These are phyloP conservation scores for Ceratocystis destructans DNA, from an alignment of 2,329 filamentous ascomycete genomes.

Conservation along the genomic window DNA sequence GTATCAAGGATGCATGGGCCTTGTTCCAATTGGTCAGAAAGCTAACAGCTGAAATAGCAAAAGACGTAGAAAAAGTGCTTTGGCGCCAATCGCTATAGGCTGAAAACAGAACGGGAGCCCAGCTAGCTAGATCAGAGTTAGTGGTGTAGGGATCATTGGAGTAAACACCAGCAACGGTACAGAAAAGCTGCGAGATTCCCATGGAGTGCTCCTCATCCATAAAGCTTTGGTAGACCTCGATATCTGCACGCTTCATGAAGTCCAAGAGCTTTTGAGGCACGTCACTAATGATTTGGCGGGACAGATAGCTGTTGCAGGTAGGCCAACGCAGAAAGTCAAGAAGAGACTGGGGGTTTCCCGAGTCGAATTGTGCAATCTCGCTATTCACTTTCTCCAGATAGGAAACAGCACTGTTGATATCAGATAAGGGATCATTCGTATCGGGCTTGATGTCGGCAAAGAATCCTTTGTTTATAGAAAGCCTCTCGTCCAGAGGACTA, in stretches of 20 bases:
- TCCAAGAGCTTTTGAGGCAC: slow-evolving; percentile 3
- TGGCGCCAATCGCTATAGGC: slow-evolving; percentile 12
- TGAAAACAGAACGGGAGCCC: slow-evolving; percentile 11
- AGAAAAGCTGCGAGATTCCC: slow-evolving; percentile 5
- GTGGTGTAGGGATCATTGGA: slow-evolving; percentile 7
- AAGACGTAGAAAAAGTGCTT: slow-evolving; percentile 11
- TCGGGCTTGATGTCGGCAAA: not conserved
- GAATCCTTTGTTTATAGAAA: slow-evolving; percentile 1
- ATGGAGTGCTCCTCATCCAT: not conserved
- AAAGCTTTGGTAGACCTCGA: not conserved
- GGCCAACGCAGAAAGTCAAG: slow-evolving; percentile 14
- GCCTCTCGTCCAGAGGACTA: not conserved
- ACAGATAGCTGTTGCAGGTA: slow-evolving; percentile 15
- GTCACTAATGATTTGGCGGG: slow-evolving; percentile 3
- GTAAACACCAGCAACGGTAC: slow-evolving; percentile 7
- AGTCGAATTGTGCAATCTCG: not conserved
- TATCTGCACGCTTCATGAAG: slow-evolving; percentile 7
- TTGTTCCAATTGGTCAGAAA: slow-evolving; percentile 11
- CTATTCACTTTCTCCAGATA: slow-evolving; percentile 1
- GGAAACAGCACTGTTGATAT: not conserved
- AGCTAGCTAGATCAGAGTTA: slow-evolving; percentile 12
- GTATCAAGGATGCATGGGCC: not conserved
- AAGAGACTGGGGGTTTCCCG: not conserved
- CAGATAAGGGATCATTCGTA: not conserved
- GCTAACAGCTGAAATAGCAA: slow-evolving; percentile 4